Evolutionary conservation across 495 filamentous ascomycete species (phyloP), one percentile per base, ranked within the genome.

Genomic region (Apodospora peruviana): DNA sequence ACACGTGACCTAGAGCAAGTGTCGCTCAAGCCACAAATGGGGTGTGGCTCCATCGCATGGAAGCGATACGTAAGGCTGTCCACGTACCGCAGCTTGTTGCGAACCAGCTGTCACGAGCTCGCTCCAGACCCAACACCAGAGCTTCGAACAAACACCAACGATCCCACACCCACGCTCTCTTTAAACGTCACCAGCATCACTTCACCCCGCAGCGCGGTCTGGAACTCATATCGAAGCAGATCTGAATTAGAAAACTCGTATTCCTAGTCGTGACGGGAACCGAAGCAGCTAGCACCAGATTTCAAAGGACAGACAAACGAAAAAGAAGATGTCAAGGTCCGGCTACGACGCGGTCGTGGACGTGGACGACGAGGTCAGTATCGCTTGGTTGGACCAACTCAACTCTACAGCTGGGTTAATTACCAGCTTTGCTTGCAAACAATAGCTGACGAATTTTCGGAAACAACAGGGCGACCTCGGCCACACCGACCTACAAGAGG

Each of bases 301-400:
- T 22, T 16, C 9, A 24, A 4, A 7, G 19, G 44, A 14, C 2
- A 24, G 17, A n/a, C 18, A 22, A 19, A 38, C 27, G 19, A 45
- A 23, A 19, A 45, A 27, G 17, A 73, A 46, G 12, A 95, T 95
- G 90, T 76, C 90, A 43, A 85, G 85, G 63, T 75, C 82, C 53
- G 89, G 90, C 54, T 97, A 98, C 68, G 94, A 98, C 71, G 93
- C 94, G 48, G 91, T 98, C 57, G 93, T 98, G 21, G 93, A 97
- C 59, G 82, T 96, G 45, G 91, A 96, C 62, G 86, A 88, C 55
- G 91, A 97, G 75, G 56, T 58, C 35, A 5, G 45, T 45, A 17
- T 23, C 20, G n/a, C 18, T n/a, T 32, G 27, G 7, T 14, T 32
- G 27, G 14, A 14, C 27, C 27, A 14, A 14, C 27, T 32, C 27